Evolutionary conservation across 208 protist genomes (phyloP), one percentile per base, ranked within the genome.

Genomic region (Trypanosoma brucei): DNA sequence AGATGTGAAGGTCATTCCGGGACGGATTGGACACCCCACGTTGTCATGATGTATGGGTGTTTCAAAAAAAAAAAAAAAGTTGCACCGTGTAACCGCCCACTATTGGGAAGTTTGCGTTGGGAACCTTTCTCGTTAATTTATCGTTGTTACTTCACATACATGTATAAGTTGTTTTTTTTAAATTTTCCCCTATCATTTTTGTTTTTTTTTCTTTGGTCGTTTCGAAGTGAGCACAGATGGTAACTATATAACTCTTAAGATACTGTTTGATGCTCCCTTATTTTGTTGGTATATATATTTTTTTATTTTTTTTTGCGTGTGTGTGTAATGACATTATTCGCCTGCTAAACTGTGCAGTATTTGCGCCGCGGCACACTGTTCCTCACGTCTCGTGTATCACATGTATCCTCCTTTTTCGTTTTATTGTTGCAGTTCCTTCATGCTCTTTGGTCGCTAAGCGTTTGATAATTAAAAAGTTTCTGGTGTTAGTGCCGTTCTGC

Each of bases 91-190:
- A 6, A 46, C 42, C 8, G 42, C 11, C 8, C 6, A 46, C 42
- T 46, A 46, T 11, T 46, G 42, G 6, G 42, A 6, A 0, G 8
- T 11, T 14, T 11, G 11, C 42, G 8, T 6, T 6, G 6, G 42
- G 11, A 11, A 46, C 8, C 0, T 0, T 46, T 14, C 11, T 46
- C 11, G 11, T 46, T 11, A 14, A 46, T 46, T 6, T 64, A 54
- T 65, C 40, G 22, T 39, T 60, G 0, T 59, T 61, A 48, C 1
- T 52, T 49, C 35, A 37, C 45, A 50, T 55, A 44, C 31, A 37
- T 60, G 13, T 60, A 48, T 49, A 34, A 44, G 36, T 55, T 55
- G 40, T 69, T 22, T 2, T 50, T 48, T 68, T 22, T 68, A 57
- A 38, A 49, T 33, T 64, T 59, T 68, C 53, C 48, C 44, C 39